These are phyloP conservation scores for Trichoderma sp. DNA, from an alignment of 2,329 filamentous ascomycete species.

Conservation along the genomic window DNA sequence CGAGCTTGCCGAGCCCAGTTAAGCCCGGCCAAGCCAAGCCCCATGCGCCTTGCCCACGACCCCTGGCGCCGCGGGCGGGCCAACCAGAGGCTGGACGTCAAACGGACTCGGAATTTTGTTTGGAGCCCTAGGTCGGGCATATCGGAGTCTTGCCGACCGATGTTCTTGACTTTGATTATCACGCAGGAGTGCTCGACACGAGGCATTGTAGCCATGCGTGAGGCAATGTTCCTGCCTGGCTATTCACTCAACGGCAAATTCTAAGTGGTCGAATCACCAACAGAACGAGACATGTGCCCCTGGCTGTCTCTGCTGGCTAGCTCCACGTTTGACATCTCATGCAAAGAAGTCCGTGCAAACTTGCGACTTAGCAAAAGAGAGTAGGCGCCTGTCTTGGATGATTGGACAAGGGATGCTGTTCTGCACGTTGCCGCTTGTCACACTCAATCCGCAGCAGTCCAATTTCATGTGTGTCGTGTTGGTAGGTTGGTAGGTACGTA, in stretches of 20 bases:
- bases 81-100: slow-evolving; percentile 9
- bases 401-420: background rate
- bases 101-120: slow-evolving; percentile 6
- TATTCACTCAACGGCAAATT: too few species aligned
- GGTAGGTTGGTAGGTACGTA: background rate
- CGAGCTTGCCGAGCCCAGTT: slow-evolving; percentile 19
- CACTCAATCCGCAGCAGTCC: background rate
- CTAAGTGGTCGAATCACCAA: too few species aligned
- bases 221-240: background rate
- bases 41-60: background rate
- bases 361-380: too few species aligned
- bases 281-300: too few species aligned
- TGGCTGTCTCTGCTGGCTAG: too few species aligned
- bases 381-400: background rate
- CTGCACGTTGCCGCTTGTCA: background rate
- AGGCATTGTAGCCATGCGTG: background rate
- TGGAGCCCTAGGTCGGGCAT: slow-evolving; percentile 15
- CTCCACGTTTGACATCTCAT: too few species aligned
- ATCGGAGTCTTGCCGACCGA: slow-evolving; percentile 10
- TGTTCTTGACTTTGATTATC: background rate
- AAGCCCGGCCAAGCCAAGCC: slow-evolving; percentile 10
- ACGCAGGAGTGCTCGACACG: background rate
- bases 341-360: too few species aligned
- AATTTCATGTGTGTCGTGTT: background rate
- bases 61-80: background rate